A percentile compares a stretch with the other conserved stretches of the same genome.
phyloP scores from a whole-genome alignment of 2,329 filamentous ascomycete genomes.

The Graphilbum ipis-grandicollis region DNA sequence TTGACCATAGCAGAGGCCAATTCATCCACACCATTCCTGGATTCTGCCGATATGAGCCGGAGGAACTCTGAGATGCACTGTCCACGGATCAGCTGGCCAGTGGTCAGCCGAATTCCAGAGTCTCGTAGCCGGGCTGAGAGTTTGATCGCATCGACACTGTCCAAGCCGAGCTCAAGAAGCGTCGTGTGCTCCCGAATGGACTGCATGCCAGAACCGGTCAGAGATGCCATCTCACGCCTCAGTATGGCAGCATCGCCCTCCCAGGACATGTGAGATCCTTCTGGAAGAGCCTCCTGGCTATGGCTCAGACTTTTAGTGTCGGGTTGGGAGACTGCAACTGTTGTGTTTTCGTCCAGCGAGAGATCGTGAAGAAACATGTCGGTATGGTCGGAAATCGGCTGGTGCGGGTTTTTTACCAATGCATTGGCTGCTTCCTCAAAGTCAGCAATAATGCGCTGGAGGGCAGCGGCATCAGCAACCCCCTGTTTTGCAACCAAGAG shows the following conservation, averaged over 20 bases:
- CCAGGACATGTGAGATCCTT: constrained; percentile 37
- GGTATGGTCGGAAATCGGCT: not conserved
- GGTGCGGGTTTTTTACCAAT: constrained; percentile 10
- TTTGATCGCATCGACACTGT: constrained; percentile 86
- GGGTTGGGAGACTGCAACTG: too few species aligned
- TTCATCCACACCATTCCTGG: too few species aligned
- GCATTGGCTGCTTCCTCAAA: constrained; percentile 16
- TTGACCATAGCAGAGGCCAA: not conserved
- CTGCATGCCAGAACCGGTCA: constrained; percentile 35
- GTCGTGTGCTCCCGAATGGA: constrained; percentile 41
- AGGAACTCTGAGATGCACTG: constrained; percentile 50
- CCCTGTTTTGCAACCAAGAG: constrained; percentile 37
- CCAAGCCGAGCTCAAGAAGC: constrained; percentile 68
- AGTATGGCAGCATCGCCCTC: constrained; percentile 32
- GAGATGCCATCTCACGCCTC: constrained; percentile 40
- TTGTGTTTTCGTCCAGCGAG: too few species aligned
- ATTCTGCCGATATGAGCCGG: constrained; percentile 7
- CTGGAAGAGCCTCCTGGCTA: too few species aligned
- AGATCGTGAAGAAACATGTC: too few species aligned
- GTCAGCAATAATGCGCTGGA: constrained; percentile 21
- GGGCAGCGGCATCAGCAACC: constrained; percentile 14
- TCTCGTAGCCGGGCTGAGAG: constrained; percentile 55
- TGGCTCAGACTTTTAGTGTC: too few species aligned
- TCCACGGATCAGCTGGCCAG: constrained; percentile 61
- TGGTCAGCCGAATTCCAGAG: constrained; percentile 39